Base-by-base conservation (phyloP, 805 yeast species). In the Yamadazyma olivae region DNA sequence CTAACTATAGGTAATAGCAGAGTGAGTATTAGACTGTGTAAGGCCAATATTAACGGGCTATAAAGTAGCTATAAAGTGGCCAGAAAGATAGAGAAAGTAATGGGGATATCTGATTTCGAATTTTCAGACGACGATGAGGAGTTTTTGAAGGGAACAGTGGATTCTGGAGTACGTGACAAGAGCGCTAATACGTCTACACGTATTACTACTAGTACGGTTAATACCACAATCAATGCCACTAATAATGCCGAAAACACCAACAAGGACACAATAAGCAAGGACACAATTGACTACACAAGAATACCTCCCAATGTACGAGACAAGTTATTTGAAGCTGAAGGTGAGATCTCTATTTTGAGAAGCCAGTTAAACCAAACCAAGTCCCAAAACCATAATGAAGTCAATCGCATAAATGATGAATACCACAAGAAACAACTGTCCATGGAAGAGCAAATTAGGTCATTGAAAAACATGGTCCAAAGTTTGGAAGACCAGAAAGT, bases 321-420 rank as follows among this genome's bases (percentile, higher is more conserved):
- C 38, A 41, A 50, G 35, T 30, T 79, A n/a, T 67, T 64, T 36
- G 61, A 70, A 23, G 48, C 48, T 4, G 75, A 75, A 37, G 97
- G 97, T 2, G 96, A 90, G 51, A 79, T 85, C 24, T 80, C 93
- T 10, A 80, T 89, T 23, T 64, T 90, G 13, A 66, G 95, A 36
- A 77, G 81, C 7, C 86, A 80, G 47, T 59, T 84, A 15, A 60
- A 70, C 15, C 70, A 72, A 27, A 42, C 75, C 3, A 74, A 72
- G 33, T 51, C 51, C 17, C 66, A 61, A 32, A 61, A 61, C 27
- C 61, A 61, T 5, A 57, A 55, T 1, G 79, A 75, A 43, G 49
- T 62, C 17, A 39, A 39, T 24, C 32, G 49, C 13, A 40, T 67
- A 17, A 42, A 40, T 18, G 51, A 53, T 17, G 29, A 48, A 4